A percentile compares a stretch with the other conserved stretches of the same genome.
Evolutionary conservation across 768 basidiomycete genomes (phyloP).

Genomic region (Lentinula lateritia): DNA sequence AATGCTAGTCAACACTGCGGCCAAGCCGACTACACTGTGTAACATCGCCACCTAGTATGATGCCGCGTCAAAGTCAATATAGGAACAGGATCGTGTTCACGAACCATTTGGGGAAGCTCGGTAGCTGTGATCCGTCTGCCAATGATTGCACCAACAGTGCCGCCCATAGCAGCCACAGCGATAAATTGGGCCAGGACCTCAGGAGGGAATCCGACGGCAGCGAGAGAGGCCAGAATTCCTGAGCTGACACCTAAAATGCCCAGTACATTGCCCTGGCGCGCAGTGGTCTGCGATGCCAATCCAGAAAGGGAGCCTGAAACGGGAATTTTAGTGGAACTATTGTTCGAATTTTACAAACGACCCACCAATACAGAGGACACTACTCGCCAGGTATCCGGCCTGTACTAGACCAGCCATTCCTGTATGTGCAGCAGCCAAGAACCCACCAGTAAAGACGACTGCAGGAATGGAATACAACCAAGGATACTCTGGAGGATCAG

Average conservation of each 20-base stretch:
- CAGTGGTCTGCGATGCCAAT: conserved; percentile 72
- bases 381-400: conserved; percentile 82
- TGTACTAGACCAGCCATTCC: conserved; percentile 85
- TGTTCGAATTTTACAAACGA: neutral
- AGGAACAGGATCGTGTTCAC: neutral
- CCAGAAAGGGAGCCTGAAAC: conserved; percentile 69
- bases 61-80: neutral
- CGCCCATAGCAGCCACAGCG: conserved; percentile 71
- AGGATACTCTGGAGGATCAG: conserved; percentile 84
- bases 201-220: conserved; percentile 77
- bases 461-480: conserved; percentile 81
- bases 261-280: conserved; percentile 84
- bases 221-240: conserved; percentile 75
- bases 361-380: conserved; percentile 78
- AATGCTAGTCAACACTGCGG: conserved; percentile 83
- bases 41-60: conserved; percentile 55
- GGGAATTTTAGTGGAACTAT: conserved; percentile 1
- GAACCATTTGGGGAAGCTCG: conserved; percentile 80
- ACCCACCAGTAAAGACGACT: conserved; percentile 77
- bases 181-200: conserved; percentile 76
- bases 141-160: conserved; percentile 60
- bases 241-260: conserved; percentile 82
- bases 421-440: conserved; percentile 75
- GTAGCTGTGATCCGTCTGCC: conserved; percentile 83
- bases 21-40: conserved; percentile 87